These are phyloP conservation scores for Thymus quinquecostatus DNA, from an alignment of 257 asterid genomes.

Conservation along the genomic window DNA sequence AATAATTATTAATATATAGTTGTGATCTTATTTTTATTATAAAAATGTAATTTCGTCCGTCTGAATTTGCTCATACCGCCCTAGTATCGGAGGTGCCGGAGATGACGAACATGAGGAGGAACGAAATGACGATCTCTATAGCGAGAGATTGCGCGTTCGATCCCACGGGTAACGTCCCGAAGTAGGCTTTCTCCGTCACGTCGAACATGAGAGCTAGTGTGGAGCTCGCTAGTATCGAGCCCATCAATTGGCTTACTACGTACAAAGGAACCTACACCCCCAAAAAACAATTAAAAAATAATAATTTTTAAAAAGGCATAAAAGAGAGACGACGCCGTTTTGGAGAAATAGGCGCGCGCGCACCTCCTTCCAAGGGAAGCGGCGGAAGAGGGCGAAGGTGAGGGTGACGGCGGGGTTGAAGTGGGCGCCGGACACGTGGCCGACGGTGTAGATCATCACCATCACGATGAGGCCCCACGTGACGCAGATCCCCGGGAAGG, in stretches of 20 bases:
- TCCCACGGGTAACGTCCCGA: slow-evolving; percentile 71
- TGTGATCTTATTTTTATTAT: no score
- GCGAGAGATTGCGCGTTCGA: slow-evolving; percentile 63
- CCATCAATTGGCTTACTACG: slow-evolving; percentile 56
- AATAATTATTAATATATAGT: no score
- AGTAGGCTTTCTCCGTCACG: slow-evolving; percentile 50
- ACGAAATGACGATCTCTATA: slow-evolving; percentile 67
- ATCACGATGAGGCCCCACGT: slow-evolving; percentile 82
- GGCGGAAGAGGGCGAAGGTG: slow-evolving; percentile 52
- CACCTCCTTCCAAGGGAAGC: slow-evolving; percentile 76
- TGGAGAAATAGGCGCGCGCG: neutral
- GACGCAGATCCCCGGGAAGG: slow-evolving; percentile 70
- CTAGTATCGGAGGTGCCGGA: slow-evolving; percentile 54
- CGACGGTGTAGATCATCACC: slow-evolving; percentile 73
- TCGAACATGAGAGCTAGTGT: slow-evolving; percentile 54
- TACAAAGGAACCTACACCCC: slow-evolving; percentile 56
- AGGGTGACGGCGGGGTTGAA: slow-evolving; percentile 83
- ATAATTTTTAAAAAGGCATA: no score
- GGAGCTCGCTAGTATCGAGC: slow-evolving; percentile 67
- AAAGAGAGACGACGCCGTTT: neutral
- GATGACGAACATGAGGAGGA: slow-evolving; percentile 78
- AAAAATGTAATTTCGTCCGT: neutral
- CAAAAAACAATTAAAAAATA: neutral
- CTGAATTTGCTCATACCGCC: slow-evolving; percentile 44
- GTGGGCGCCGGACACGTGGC: slow-evolving; percentile 90